These are phyloP conservation scores for Volvox carteri DNA, from an alignment of 163 green algal species.

Conservation along the genomic window DNA sequence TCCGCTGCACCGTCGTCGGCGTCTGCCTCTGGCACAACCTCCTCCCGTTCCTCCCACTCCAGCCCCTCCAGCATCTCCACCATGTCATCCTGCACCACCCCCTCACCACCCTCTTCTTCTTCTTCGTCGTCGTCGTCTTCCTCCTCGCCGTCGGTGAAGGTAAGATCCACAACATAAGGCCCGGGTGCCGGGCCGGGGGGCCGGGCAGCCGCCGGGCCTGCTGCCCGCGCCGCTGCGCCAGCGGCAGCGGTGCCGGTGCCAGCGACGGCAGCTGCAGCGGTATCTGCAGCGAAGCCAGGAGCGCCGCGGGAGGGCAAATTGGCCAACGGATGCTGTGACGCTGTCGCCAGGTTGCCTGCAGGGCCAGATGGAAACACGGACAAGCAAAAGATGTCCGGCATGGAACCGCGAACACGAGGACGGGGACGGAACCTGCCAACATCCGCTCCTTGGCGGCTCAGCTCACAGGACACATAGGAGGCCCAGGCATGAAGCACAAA, in stretches of 20 bases:
- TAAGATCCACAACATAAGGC: conserved; percentile 32
- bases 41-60: conserved; percentile 3
- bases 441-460: too few relatives aligned
- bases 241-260: background rate
- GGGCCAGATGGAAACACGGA: too few relatives aligned
- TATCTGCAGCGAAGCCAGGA: background rate
- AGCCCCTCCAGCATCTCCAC: background rate
- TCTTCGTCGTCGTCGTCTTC: background rate
- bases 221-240: background rate
- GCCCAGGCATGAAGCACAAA: too few relatives aligned
- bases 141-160: conserved; percentile 15
- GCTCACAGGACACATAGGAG: too few relatives aligned
- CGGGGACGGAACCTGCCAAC: too few relatives aligned
- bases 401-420: too few relatives aligned
- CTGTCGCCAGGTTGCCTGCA: conserved; percentile 28
- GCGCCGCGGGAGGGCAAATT: background rate
- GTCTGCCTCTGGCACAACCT: background rate
- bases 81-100: background rate
- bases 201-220: background rate
- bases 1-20: background rate
- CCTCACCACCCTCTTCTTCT: background rate
- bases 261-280: too few relatives aligned
- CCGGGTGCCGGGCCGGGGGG: background rate
- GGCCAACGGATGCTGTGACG: background rate
- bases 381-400: too few relatives aligned